phyloP scores from a whole-genome alignment of 2,329 filamentous ascomycete species.

The Pestalotiopsis sp. region DNA sequence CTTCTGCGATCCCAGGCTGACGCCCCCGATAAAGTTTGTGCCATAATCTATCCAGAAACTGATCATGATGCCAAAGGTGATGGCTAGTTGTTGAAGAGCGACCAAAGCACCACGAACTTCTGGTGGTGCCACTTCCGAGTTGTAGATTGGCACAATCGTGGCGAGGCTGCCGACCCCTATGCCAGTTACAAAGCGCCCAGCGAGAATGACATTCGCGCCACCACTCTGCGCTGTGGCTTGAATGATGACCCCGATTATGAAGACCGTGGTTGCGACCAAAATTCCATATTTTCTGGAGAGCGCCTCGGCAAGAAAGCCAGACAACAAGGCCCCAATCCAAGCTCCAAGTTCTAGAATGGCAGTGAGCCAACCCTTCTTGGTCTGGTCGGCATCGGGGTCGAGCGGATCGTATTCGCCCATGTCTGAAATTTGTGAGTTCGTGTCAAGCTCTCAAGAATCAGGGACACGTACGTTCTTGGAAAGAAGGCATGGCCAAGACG shows the following conservation, averaged over 20 bases:
- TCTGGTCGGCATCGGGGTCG: constrained; percentile 46
- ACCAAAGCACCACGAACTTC: constrained; percentile 45
- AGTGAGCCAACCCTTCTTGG: constrained; percentile 62
- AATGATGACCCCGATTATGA: constrained; percentile 71
- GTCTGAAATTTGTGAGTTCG: constrained; percentile 35
- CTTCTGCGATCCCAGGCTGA: constrained; percentile 48
- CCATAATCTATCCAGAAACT: constrained; percentile 68
- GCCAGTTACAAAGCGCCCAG: constrained; percentile 73
- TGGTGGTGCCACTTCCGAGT: constrained; percentile 47
- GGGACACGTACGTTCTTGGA: constrained; percentile 46
- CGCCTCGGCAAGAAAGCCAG: constrained; percentile 71
- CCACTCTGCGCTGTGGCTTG: constrained; percentile 63
- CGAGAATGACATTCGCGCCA: constrained; percentile 65
- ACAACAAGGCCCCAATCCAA: constrained; percentile 74
- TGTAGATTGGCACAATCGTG: constrained; percentile 65
- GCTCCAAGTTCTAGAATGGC: constrained; percentile 76
- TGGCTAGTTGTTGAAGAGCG: constrained; percentile 51
- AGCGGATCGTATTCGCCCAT: constrained; percentile 58
- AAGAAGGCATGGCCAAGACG: constrained; percentile 60
- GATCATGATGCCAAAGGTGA: constrained; percentile 66
- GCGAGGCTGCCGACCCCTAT: constrained; percentile 71
- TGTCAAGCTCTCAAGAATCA: background rate
- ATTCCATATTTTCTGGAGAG: constrained; percentile 71
- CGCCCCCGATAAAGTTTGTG: constrained; percentile 67
- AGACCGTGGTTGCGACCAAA: constrained; percentile 66